A percentile compares a stretch with the other conserved stretches of the same genome.
phyloP scores from a whole-genome alignment of 768 basidiomycete species.

The Clitopilus passeckerianus region DNA sequence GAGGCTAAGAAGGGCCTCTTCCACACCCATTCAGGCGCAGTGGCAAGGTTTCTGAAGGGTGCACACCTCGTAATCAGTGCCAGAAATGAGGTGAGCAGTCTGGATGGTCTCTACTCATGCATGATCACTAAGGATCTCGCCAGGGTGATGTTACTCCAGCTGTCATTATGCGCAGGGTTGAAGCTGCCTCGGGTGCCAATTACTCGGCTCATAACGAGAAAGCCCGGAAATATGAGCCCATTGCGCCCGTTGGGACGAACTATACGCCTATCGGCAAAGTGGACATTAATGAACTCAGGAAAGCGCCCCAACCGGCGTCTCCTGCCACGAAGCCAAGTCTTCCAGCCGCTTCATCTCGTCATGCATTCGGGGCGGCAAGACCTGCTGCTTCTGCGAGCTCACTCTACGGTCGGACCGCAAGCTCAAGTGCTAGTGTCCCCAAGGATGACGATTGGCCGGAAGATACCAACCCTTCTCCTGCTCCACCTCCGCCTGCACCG shows the following conservation, averaged over 20 bases:
- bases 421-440: conserved; percentile 32
- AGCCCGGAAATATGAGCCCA: conserved; percentile 70
- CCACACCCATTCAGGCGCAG: conserved; percentile 78
- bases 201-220: conserved; percentile 82
- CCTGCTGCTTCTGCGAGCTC: conserved; percentile 35
- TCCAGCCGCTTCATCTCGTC: conserved; percentile 38
- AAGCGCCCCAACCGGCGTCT: conserved; percentile 27
- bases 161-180: conserved; percentile 82
- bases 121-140: neutral
- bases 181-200: conserved; percentile 84
- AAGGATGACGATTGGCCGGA: conserved; percentile 55
- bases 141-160: conserved; percentile 73
- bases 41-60: conserved; percentile 76
- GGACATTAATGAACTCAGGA: conserved; percentile 60
- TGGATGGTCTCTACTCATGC: neutral
- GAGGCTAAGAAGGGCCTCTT: conserved; percentile 90
- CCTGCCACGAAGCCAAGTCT: conserved; percentile 23
- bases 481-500: conserved; percentile 34
- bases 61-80: conserved; percentile 85
- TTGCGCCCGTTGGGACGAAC: conserved; percentile 73
- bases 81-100: conserved; percentile 62
- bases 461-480: conserved; percentile 30
- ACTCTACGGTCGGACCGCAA: conserved; percentile 33
- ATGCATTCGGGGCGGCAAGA: conserved; percentile 39
- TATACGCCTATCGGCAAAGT: conserved; percentile 74